phyloP scores from a whole-genome alignment of 768 basidiomycete species.

The Termitomyces sp. region DNA sequence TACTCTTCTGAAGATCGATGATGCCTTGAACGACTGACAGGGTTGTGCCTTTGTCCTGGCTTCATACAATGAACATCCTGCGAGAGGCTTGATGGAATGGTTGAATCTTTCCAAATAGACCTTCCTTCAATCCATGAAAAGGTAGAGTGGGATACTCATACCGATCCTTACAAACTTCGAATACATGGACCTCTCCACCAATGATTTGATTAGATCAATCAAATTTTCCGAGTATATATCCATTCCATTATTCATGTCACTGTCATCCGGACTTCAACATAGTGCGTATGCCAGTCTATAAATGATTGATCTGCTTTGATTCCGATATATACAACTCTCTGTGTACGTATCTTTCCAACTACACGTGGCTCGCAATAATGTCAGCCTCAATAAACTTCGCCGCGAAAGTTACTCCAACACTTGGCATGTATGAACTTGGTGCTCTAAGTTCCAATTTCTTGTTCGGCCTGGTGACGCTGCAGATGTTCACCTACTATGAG shows the following conservation, averaged over 20 bases:
- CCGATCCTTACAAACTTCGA: no score
- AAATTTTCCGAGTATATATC: neutral
- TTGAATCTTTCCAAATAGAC: no score
- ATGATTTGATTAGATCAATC: neutral
- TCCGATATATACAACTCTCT: neutral
- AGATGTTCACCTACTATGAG: conserved; percentile 6
- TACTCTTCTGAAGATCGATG: no score
- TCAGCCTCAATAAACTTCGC: no score
- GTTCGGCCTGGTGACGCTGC: conserved; percentile 2
- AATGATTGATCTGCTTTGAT: neutral
- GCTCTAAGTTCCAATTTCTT: conserved; percentile 4
- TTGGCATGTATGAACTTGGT: conserved; percentile 4
- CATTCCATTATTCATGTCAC: neutral
- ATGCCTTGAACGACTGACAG: no score
- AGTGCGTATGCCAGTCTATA: neutral
- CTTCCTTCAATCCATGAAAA: no score
- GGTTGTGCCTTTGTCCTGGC: no score
- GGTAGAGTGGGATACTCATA: no score
- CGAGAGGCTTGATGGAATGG: no score
- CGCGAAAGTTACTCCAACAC: neutral
- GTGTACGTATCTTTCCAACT: neutral
- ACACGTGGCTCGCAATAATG: neutral
- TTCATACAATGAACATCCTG: no score
- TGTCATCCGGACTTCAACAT: neutral
- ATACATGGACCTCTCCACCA: no score